These are phyloP conservation scores for Porphyra umbilicalis DNA, from an alignment of 31 red algal genomes.

Conservation along the genomic window DNA sequence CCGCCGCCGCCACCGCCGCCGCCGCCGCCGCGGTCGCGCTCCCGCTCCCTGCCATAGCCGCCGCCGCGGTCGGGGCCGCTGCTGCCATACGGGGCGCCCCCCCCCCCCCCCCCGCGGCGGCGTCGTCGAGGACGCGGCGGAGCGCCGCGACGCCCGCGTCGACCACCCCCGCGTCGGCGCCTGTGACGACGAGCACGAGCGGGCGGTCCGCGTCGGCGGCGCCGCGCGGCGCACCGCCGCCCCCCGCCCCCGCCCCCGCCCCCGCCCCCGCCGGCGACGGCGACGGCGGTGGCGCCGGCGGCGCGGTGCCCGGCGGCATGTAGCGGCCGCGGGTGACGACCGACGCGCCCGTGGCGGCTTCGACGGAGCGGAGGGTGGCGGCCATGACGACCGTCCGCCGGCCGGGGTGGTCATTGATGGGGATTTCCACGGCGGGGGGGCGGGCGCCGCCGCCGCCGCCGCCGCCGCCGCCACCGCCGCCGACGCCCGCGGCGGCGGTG, in stretches of 20 bases:
- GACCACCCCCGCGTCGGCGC: slow-evolving; percentile 1
- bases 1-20: not conserved
- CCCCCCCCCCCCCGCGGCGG: not conserved
- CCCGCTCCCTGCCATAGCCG: not conserved
- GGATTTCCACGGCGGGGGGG: slow-evolving; percentile 16
- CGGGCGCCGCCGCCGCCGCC: not conserved
- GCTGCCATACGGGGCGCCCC: not conserved
- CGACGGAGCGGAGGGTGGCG: slow-evolving; percentile 28
- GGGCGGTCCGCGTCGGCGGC: slow-evolving; percentile 19
- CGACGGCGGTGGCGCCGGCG: not conserved
- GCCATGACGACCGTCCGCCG: slow-evolving; percentile 61
- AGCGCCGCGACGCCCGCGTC: slow-evolving; percentile 22
- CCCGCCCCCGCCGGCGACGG: not conserved
- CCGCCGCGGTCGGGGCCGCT: not conserved
- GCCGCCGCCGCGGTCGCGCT: not conserved
- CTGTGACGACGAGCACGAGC: slow-evolving; percentile 40
- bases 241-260: not conserved
- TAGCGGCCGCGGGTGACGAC: slow-evolving; percentile 49
- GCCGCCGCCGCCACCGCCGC: too few species aligned
- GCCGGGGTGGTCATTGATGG: slow-evolving; percentile 58
- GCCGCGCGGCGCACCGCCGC: not conserved
- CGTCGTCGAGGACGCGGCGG: slow-evolving; percentile 11
- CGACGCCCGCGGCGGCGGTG: too few species aligned
- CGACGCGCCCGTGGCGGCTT: slow-evolving; percentile 22
- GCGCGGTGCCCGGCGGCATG: slow-evolving; percentile 2